Conservation (phyloP, 129 eudicot genomes). For the Kitagawia praeruptora region DNA sequence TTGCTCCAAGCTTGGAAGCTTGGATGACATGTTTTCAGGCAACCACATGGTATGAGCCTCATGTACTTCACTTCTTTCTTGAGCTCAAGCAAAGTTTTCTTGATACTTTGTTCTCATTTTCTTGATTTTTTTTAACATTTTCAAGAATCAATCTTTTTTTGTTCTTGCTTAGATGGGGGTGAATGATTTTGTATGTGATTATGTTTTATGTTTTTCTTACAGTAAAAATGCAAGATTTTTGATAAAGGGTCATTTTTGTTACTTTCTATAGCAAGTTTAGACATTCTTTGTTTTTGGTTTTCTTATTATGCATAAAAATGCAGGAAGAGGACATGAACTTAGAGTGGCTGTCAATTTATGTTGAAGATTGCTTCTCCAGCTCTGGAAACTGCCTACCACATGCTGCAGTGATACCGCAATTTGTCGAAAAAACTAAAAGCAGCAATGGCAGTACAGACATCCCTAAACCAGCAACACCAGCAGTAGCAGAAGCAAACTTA, state of each 20-base stretch:
- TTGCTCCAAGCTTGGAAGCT: constrained; percentile 30
- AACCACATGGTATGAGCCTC: constrained; percentile 26
- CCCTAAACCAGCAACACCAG: neutral
- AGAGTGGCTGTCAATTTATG: constrained; percentile 53
- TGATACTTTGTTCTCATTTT: neutral
- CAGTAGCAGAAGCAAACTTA: constrained; percentile 10
- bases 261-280: neutral
- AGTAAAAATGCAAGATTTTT: neutral
- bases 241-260: neutral
- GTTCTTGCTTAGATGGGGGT: neutral
- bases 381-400: constrained; percentile 30
- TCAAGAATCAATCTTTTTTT: neutral
- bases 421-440: constrained; percentile 8
- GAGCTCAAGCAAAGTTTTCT: neutral
- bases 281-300: neutral
- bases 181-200: neutral
- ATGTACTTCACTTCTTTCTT: neutral
- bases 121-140: neutral
- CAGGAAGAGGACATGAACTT: constrained; percentile 27
- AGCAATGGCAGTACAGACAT: neutral
- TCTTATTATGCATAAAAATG: neutral
- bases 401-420: constrained; percentile 5
- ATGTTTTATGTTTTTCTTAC: neutral
- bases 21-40: constrained; percentile 45
- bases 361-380: constrained; percentile 57